Evolutionary conservation across 2,329 filamentous ascomycete genomes (phyloP), one percentile per base, ranked within the genome.

Genomic region (Fusarium nematophilum): DNA sequence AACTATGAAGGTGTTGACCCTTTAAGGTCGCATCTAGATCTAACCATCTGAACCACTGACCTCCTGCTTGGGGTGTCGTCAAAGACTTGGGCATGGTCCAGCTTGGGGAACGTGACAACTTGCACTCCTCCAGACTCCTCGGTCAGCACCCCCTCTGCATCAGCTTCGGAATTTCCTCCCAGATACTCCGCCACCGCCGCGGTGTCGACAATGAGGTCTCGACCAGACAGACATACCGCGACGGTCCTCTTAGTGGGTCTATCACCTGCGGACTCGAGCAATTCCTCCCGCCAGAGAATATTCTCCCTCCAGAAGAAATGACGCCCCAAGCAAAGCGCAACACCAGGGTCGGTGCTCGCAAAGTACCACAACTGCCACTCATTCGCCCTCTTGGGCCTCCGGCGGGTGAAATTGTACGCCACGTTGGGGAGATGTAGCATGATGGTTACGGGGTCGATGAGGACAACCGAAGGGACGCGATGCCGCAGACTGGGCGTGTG

Each of bases 301-400:
- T 89, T 90, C 63, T 91, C 82, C 21, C 80, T 80, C 90, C 89
- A 92, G 73, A 90, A 90, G 74, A 92, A 91, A 65, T 87, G 82
- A 3, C 89, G 77, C 0, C 82, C 84, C 1, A 92, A 76, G 9
- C 84, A 86, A 51, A 89, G 82, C 9, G 88, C 83, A 3, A 90
- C 86, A 3, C 86, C 86, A 23, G 86, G 84, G 63, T 92, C 89
- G 48, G 82, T 87, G 37, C 82, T 85, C 6, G 86, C 89, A 69
- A 90, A 91, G 65, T 89, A 92, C 79, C 85, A 89, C 11, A 92
- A 76, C 69, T 89, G 83, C 77, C 85, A 87, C 72, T 92, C 87
- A 59, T 89, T 90, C n/a, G 89, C 87, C 52, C 51, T 75, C 69
- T 62, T 75, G 4, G 85, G 84, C 47, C 59, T 70, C 23, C 83